Conservation (phyloP, 495 filamentous ascomycete genomes). For the Cladorrhinum samala region DNA sequence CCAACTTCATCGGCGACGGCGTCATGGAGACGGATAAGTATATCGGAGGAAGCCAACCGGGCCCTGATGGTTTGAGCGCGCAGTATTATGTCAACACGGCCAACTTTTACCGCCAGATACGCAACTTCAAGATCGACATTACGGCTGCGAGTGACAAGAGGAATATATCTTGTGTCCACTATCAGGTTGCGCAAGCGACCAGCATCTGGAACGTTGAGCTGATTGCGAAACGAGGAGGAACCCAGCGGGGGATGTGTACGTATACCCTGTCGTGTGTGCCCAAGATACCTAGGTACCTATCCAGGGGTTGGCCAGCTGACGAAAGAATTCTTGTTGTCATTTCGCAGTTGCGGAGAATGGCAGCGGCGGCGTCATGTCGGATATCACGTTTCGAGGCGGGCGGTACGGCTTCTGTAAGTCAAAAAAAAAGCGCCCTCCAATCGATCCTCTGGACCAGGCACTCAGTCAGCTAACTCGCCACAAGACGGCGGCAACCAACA, state of each 20-base stretch:
- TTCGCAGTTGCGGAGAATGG: slow-evolving; percentile 93
- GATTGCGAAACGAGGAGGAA: slow-evolving; percentile 68
- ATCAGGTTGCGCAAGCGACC: slow-evolving; percentile 92
- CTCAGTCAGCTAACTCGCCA: too few species aligned
- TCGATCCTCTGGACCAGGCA: too few species aligned
- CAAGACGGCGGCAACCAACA: slow-evolving; percentile 79
- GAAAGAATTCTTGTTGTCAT: too few species aligned
- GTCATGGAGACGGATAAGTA: slow-evolving; percentile 83
- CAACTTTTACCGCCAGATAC: slow-evolving; percentile 85
- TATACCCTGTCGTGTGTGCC: too few species aligned
- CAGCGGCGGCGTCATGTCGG: slow-evolving; percentile 74
- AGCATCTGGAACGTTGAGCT: slow-evolving; percentile 78
- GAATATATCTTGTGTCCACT: slow-evolving; percentile 67
- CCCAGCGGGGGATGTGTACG: slow-evolving; percentile 83
- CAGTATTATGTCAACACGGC: slow-evolving; percentile 25
- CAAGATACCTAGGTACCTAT: too few species aligned
- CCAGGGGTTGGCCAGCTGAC: too few species aligned
- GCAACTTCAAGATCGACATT: slow-evolving; percentile 85
- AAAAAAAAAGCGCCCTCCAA: too few species aligned
- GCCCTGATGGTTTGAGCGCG: not conserved
- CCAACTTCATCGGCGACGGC: slow-evolving; percentile 67
- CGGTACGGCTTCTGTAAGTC: slow-evolving; percentile 55
- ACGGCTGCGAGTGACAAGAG: slow-evolving; percentile 41
- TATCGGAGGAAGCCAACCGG: slow-evolving; percentile 30
- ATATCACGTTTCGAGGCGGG: slow-evolving; percentile 78